These are phyloP conservation scores for Sordariomycetes sp. DNA, from an alignment of 2,329 filamentous ascomycete genomes.

Conservation along the genomic window DNA sequence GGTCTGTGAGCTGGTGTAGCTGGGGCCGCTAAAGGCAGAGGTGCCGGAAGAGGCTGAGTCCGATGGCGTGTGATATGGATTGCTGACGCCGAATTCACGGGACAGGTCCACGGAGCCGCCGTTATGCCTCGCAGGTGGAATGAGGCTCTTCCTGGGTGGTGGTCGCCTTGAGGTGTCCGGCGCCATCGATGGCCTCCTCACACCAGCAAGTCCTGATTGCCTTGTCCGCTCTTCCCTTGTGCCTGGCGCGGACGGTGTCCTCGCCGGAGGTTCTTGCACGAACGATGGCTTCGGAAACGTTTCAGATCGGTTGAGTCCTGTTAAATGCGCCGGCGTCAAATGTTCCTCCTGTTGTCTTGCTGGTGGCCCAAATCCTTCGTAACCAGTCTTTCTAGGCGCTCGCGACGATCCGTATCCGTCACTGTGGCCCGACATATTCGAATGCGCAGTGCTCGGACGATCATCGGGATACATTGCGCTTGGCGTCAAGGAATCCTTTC, in stretches of 20 bases:
- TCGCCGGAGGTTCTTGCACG: conserved; percentile 24
- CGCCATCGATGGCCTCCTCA: conserved; percentile 32
- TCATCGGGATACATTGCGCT: conserved; percentile 8
- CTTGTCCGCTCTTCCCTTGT: conserved; percentile 26
- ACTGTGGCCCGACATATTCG: conserved; percentile 10
- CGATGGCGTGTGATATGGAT: conserved; percentile 55
- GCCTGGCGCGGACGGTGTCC: conserved; percentile 39
- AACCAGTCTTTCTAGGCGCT: conserved; percentile 40
- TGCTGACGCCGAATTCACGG: conserved; percentile 50
- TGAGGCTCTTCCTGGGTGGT: conserved; percentile 40
- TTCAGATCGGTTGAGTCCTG: conserved; percentile 38
- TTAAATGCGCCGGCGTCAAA: conserved; percentile 23
- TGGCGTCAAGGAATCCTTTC: conserved; percentile 9
- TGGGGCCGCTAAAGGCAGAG: conserved; percentile 48
- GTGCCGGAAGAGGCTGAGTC: conserved; percentile 57
- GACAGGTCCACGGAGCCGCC: conserved; percentile 43
- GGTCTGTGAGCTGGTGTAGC: conserved; percentile 46
- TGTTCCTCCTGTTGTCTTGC: conserved; percentile 24
- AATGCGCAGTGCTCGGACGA: conserved; percentile 9
- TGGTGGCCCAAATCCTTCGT: conserved; percentile 48
- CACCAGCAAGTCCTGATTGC: conserved; percentile 10
- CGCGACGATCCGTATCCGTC: conserved; percentile 22
- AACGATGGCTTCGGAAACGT: conserved; percentile 39
- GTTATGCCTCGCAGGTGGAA: conserved; percentile 30
- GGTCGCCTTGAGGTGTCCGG: conserved; percentile 42